Evolutionary conservation across 208 protist genomes (phyloP), one percentile per base, ranked within the genome.

Genomic region (Trypanosoma avium): DNA sequence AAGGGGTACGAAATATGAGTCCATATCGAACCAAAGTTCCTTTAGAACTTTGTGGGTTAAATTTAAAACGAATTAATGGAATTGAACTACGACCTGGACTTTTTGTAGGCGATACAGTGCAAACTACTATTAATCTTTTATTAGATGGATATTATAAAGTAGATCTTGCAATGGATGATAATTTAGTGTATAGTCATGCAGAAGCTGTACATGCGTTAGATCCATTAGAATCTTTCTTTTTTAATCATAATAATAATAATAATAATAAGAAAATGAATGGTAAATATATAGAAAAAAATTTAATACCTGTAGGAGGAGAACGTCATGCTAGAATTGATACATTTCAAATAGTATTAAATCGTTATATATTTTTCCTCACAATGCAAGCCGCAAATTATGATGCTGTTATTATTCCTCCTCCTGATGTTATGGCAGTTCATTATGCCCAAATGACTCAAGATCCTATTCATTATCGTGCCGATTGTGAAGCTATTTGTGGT

Each of bases 351-450:
- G 68, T 77, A 12, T 67, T 95, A 42, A 86, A 72, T 61, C 86
- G 90, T 15, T 95, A 95, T 73, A 88, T 95, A 27, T 95, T 93
- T 68, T 95, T 95, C 56, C 72, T 95, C 0, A 80, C 90, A 26
- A 82, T 95, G 69, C 90, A 95, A 71, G 84, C 86, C 10, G 86
- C 86, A 17, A 95, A 95, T 69, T 92, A 88, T 73, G 82, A 92
- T 52, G 79, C 84, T 7, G 78, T 92, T 12, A 93, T 95, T 50
- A 86, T 95, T 29, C 90, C 90, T 0, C 90, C 90, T n/a, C 66
- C 83, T 6, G 90, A 95, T 68, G 90, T 95, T 24, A 92, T 93
- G 82, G 69, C 82, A 21, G 53, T 95, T 35, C 90, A 95, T 72
- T 90, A 92, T 67, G 75, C 90, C 0, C 90, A 95, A 47, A 77